Evolutionary conservation across 1,284 basidiomycete genomes (phyloP).

Genomic region (Abortiporus biennis): DNA sequence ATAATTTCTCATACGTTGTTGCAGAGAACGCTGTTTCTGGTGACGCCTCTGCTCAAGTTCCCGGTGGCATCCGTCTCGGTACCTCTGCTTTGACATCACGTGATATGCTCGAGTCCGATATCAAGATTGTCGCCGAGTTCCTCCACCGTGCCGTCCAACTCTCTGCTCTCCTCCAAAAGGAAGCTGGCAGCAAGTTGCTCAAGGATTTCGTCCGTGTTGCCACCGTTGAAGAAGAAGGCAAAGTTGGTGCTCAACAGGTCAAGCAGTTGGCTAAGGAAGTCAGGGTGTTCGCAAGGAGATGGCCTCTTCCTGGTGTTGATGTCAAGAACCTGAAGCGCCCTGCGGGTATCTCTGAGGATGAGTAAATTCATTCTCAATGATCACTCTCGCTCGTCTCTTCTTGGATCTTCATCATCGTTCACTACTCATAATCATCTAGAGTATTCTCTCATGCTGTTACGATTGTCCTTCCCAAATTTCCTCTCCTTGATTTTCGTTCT

Average conservation of each 20-base stretch:
- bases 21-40: slow-evolving; percentile 95
- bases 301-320: slow-evolving; percentile 93
- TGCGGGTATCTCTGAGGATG: slow-evolving; percentile 58
- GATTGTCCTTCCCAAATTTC: no score
- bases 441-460: no score
- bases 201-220: slow-evolving; percentile 94
- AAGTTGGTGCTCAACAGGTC: slow-evolving; percentile 70
- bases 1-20: slow-evolving; percentile 2
- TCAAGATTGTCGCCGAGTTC: slow-evolving; percentile 86
- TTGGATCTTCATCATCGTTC: slow-evolving; percentile 6
- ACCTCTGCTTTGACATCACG: slow-evolving; percentile 94
- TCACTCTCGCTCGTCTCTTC: neutral
- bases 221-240: slow-evolving; percentile 62
- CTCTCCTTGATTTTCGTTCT: neutral
- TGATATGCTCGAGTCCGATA: slow-evolving; percentile 86
- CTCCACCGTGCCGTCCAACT: slow-evolving; percentile 91
- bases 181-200: slow-evolving; percentile 91
- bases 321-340: slow-evolving; percentile 56
- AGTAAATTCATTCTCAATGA: slow-evolving; percentile 16
- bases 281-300: slow-evolving; percentile 72
- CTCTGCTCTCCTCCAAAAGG: slow-evolving; percentile 83
- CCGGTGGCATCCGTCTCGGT: slow-evolving; percentile 96
- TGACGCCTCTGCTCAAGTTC: slow-evolving; percentile 91
- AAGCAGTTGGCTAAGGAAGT: slow-evolving; percentile 73
- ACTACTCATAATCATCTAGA: no score